phyloP scores from a whole-genome alignment of 345 rosid genomes.

The Bruguiera sexangula region DNA sequence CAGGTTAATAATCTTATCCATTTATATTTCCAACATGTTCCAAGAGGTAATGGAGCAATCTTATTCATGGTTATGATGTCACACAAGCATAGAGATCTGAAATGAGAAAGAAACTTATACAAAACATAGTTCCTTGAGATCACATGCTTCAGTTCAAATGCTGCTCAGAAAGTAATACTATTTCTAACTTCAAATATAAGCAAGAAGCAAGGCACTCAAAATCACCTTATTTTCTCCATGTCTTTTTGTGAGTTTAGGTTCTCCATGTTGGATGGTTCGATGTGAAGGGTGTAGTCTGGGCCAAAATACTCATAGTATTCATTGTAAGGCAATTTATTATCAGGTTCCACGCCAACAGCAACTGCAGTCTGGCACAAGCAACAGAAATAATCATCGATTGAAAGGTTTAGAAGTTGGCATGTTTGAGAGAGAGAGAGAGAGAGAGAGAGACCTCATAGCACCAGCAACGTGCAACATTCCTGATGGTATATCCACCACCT shows the following conservation, averaged over 20 bases:
- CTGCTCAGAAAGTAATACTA: background rate
- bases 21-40: background rate
- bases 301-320: constrained; percentile 95
- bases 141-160: background rate
- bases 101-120: too few species aligned
- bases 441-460: constrained; percentile 76
- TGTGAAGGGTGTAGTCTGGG: constrained; percentile 92
- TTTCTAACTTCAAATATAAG: too few species aligned
- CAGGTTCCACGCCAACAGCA: constrained; percentile 97
- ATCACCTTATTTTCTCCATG: constrained; percentile 88
- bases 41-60: too few species aligned
- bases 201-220: background rate
- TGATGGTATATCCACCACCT: constrained; percentile 97
- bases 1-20: background rate
- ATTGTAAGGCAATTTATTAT: constrained; percentile 82
- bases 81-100: too few species aligned
- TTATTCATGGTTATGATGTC: too few species aligned
- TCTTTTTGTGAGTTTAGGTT: constrained; percentile 74
- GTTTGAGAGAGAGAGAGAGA: background rate
- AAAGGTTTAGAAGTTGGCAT: background rate
- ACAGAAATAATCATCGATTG: constrained; percentile 11
- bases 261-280: constrained; percentile 72
- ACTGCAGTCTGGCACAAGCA: constrained; percentile 74
- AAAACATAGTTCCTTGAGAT: too few species aligned
- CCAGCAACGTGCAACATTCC: constrained; percentile 99